Conservation (phyloP, 2,329 filamentous ascomycete species). For the Akanthomyces lecanii region DNA sequence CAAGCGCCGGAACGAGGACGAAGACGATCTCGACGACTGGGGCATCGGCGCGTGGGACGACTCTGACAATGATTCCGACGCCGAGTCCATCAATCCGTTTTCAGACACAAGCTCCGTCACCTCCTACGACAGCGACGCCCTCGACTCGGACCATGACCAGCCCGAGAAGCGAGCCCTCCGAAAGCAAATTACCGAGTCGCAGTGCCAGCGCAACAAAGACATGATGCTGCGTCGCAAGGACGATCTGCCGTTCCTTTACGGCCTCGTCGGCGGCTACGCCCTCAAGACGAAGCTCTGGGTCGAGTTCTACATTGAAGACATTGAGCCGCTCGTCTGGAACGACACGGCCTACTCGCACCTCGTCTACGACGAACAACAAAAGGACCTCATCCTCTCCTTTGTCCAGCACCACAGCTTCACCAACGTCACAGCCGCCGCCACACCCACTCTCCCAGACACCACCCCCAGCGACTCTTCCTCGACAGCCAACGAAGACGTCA, state of each 20-base stretch:
- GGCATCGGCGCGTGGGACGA: slow-evolving; percentile 16
- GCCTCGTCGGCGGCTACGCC: slow-evolving; percentile 40
- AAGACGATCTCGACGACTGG: slow-evolving; percentile 14
- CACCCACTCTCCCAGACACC: slow-evolving; percentile 11
- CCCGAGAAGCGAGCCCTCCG: slow-evolving; percentile 12
- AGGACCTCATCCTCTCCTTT: slow-evolving; percentile 44
- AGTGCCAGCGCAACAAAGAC: slow-evolving; percentile 36
- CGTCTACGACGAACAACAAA: slow-evolving; percentile 44
- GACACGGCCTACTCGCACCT: slow-evolving; percentile 42
- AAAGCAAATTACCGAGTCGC: slow-evolving; percentile 29
- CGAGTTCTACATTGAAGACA: slow-evolving; percentile 38
- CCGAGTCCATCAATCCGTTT: slow-evolving; percentile 6
- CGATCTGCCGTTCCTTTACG: slow-evolving; percentile 39
- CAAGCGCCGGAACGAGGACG: slow-evolving; percentile 10
- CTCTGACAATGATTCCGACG: neutral
- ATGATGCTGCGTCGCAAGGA: slow-evolving; percentile 36
- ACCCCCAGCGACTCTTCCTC: slow-evolving; percentile 29
- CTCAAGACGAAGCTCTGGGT: slow-evolving; percentile 45
- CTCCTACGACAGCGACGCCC: neutral
- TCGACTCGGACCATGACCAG: slow-evolving; percentile 14
- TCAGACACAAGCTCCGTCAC: neutral
- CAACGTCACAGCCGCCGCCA: slow-evolving; percentile 17
- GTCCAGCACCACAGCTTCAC: slow-evolving; percentile 38
- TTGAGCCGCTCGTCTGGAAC: slow-evolving; percentile 42
- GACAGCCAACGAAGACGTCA: slow-evolving; percentile 19